Conservation (phyloP, 2,329 filamentous ascomycete species). For the Penicillium sp. region DNA sequence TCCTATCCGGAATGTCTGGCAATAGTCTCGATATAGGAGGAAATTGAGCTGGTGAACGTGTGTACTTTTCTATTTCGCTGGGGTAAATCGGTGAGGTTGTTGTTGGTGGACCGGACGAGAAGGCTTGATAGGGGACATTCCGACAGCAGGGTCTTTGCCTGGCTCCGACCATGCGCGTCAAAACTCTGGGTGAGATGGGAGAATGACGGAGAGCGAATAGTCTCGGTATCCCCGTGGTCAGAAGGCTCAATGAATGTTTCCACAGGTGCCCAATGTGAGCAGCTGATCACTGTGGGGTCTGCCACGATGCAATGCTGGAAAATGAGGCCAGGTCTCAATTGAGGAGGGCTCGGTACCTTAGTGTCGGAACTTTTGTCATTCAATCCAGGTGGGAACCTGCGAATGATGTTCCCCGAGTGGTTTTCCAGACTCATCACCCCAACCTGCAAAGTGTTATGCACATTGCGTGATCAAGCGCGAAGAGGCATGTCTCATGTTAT, state of each 20-base stretch:
- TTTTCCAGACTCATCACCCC: too few relatives aligned
- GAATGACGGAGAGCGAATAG: background rate
- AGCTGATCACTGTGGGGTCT: too few relatives aligned
- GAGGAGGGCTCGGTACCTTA: too few relatives aligned
- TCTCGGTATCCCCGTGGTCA: background rate
- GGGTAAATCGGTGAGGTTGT: background rate
- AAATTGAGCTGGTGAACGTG: conserved; percentile 1
- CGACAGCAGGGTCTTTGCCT: conserved; percentile 4
- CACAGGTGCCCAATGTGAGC: background rate
- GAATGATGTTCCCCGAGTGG: too few relatives aligned
- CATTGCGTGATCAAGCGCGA: too few relatives aligned
- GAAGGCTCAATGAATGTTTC: background rate
- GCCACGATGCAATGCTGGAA: too few relatives aligned
- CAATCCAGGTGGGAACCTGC: too few relatives aligned
- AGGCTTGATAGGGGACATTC: background rate
- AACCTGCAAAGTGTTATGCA: too few relatives aligned
- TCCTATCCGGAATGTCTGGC: background rate
- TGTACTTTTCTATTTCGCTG: background rate
- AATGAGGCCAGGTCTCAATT: too few relatives aligned
- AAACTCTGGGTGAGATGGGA: background rate
- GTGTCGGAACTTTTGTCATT: too few relatives aligned
- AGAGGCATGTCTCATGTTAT: too few relatives aligned
- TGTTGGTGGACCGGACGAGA: background rate
- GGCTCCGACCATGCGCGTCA: background rate
- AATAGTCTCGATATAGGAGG: conserved; percentile 1